Base-by-base conservation (phyloP, 805 yeast species). In the Saccharomycopsis selenospora region DNA sequence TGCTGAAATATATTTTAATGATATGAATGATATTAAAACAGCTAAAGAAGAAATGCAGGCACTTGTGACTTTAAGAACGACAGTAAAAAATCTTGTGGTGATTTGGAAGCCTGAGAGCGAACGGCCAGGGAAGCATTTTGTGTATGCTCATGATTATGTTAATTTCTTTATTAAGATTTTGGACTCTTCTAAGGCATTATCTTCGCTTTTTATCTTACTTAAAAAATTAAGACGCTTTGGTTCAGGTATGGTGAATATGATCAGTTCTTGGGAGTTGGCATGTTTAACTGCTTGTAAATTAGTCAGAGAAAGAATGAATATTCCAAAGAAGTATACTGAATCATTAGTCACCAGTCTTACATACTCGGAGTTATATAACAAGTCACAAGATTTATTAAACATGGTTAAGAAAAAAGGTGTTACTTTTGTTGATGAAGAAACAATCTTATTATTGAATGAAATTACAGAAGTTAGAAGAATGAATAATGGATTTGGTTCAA, bases 71-170 rank as follows among this genome's bases (percentile, higher is more conserved):
- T 62, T 87, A 43, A 85, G 80, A 55, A 71, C 88, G 0, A 72
- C 77, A 2, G 77, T 79, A 40, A 85, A 88, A 59, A 78, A 82
- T 8, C 71, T 93, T 33, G 78, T 90, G 1, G 83, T 79, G 55
- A 85, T 93, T 49, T 93, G 99, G 98, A 88, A 88, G 57, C 95
- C 97, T 0, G 96, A 89, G 43, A 63, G 72, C 57, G 99, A 95
- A 62, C 66, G 95, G 18, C 93, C 97, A 0, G 99, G 99, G 0
- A 87, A 85, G 56, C 96, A 91, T 64, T 91, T 89, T 61, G 79
- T 78, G 8, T 88, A 84, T 64, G 82, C 83, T 27, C 74, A 71
- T 54, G 77, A 80, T 47, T 91, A 93, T 59, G 75, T 86, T 20
- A 61, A 67, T 42, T 84, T 82, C 59, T 81, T 73, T 56, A 73